Percentiles rank a stretch among this genome's conserved stretches.
phyloP scores from a whole-genome alignment of 2,329 filamentous ascomycete species.

The Orbilia javanica region DNA sequence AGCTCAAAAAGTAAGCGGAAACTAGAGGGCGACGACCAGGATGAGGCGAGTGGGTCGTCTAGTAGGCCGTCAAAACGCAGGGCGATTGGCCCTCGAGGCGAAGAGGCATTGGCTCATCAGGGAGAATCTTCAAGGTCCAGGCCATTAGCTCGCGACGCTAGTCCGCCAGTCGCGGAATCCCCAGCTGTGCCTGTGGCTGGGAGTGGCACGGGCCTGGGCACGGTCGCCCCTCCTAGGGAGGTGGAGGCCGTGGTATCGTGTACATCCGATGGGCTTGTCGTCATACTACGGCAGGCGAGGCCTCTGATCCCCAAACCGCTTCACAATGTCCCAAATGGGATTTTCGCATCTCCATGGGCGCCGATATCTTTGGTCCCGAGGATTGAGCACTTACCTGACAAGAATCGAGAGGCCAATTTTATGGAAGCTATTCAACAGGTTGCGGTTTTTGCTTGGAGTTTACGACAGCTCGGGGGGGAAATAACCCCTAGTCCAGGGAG shows the following conservation, averaged over 20 bases:
- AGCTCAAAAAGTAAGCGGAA: conserved; percentile 65
- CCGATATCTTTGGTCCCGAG: conserved; percentile 67
- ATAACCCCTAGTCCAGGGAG: conserved; percentile 16
- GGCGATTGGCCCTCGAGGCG: conserved; percentile 49
- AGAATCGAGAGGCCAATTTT: conserved; percentile 74
- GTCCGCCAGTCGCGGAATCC: conserved; percentile 8
- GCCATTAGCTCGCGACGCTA: conserved; percentile 4
- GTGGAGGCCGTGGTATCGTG: conserved; percentile 92
- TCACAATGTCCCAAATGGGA: conserved; percentile 72
- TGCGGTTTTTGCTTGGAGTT: conserved; percentile 87
- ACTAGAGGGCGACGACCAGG: conserved; percentile 68
- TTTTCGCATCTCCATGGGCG: conserved; percentile 85
- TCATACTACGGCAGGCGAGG: conserved; percentile 80
- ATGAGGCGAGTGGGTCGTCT: conserved; percentile 63
- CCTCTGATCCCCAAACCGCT: conserved; percentile 75
- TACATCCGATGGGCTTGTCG: conserved; percentile 87
- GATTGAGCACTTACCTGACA: conserved; percentile 67
- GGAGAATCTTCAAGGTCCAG: conserved; percentile 62
- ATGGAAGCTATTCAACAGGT: conserved; percentile 86
- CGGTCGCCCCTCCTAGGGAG: conserved; percentile 69
- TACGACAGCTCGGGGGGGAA: conserved; percentile 64
- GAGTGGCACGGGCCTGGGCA: conserved; percentile 67
- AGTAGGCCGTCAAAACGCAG: conserved; percentile 67
- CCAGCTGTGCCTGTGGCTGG: neutral
- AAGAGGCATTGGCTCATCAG: conserved; percentile 61